Percentiles rank a stretch among this genome's conserved stretches.
Evolutionary conservation across 306 rosid species (phyloP).

Genomic region (Boehmeria nivea): DNA sequence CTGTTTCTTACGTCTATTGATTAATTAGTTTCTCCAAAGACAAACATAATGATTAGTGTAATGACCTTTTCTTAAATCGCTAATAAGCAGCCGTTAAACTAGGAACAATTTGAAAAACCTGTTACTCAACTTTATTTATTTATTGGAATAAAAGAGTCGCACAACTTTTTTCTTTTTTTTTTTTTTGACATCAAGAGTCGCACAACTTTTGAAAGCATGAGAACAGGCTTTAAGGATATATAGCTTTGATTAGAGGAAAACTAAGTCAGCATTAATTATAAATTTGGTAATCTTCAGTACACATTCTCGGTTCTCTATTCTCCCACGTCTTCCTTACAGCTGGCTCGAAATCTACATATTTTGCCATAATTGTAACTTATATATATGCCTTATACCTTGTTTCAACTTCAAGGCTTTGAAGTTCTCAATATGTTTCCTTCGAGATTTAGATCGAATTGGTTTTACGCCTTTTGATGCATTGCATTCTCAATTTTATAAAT

Average conservation of each 20-base stretch:
- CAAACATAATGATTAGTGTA: not conserved
- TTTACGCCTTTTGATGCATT: conserved; percentile 32
- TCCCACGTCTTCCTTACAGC: not conserved
- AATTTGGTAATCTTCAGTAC: not conserved
- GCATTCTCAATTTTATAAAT: conserved; percentile 2
- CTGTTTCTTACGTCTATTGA: not conserved
- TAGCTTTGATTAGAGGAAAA: conserved; percentile 1
- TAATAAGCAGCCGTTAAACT: not conserved
- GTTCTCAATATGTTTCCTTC: not conserved
- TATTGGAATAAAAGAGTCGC: too few relatives aligned
- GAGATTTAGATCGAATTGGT: not conserved
- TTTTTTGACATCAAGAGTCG: too few relatives aligned
- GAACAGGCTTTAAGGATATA: not conserved
- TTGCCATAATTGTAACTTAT: not conserved
- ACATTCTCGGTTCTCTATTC: conserved; percentile 1
- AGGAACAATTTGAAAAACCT: not conserved
- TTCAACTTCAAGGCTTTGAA: conserved; percentile 16
- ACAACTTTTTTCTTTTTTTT: too few relatives aligned
- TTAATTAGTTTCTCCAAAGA: not conserved
- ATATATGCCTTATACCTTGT: not conserved
- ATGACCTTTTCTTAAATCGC: not conserved
- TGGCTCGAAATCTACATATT: not conserved
- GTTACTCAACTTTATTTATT: not conserved
- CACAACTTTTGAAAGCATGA: not conserved
- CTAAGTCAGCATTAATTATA: not conserved